Evolutionary conservation across 2,329 filamentous ascomycete species (phyloP).

Genomic region (Thielaviopsis ethacetica): DNA sequence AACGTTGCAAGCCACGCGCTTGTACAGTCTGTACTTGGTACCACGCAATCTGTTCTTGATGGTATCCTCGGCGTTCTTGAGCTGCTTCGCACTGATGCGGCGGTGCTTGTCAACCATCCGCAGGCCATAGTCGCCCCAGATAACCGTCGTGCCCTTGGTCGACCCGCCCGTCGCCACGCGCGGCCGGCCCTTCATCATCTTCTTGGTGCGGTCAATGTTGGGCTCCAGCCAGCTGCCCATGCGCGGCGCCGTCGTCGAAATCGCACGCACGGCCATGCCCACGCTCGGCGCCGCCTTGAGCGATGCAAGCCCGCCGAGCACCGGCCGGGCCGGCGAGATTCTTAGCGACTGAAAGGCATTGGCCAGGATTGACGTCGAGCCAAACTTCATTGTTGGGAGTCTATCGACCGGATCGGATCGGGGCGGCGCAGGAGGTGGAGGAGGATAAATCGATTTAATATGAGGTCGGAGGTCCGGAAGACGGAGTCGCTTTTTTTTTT

Average conservation of each 20-base stretch:
- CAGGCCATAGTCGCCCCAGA: constrained; percentile 91
- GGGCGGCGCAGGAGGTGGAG: not conserved
- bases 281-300: constrained; percentile 19
- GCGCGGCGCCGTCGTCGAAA: constrained; percentile 50
- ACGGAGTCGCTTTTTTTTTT: not conserved
- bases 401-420: not conserved
- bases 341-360: constrained; percentile 35
- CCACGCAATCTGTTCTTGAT: constrained; percentile 80
- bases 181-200: constrained; percentile 82
- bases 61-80: constrained; percentile 84
- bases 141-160: constrained; percentile 79
- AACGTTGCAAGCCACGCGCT: constrained; percentile 78
- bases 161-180: constrained; percentile 83
- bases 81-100: constrained; percentile 68
- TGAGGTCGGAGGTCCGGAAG: not conserved
- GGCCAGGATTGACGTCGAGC: constrained; percentile 27
- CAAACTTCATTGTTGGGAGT: constrained; percentile 28
- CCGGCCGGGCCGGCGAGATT: constrained; percentile 23
- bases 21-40: constrained; percentile 84
- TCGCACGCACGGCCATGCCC: constrained; percentile 40
- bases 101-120: constrained; percentile 90
- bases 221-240: constrained; percentile 70
- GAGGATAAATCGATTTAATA: not conserved
- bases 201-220: constrained; percentile 55
- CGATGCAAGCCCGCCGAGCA: constrained; percentile 18